Evolutionary conservation across 2,329 filamentous ascomycete species (phyloP).

Genomic region (Septoria petroselini): DNA sequence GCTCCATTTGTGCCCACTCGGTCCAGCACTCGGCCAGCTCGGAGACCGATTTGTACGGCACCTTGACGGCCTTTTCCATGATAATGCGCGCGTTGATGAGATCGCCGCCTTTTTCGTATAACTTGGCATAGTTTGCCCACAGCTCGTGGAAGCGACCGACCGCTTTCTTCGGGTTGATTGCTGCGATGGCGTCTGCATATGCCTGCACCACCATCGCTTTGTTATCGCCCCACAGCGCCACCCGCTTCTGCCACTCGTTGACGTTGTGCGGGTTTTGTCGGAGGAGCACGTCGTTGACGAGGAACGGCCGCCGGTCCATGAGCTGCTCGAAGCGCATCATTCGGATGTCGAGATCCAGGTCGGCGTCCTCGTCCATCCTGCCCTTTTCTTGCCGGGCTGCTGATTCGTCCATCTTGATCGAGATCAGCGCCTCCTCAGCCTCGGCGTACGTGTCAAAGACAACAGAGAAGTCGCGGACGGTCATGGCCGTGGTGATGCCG

Average conservation of each 20-base stretch:
- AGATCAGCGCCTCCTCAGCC: conserved; percentile 94
- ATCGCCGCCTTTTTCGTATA: conserved; percentile 88
- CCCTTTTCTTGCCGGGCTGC: conserved; percentile 76
- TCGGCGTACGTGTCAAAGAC: conserved; percentile 96
- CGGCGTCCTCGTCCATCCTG: conserved; percentile 73
- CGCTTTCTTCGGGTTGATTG: conserved; percentile 91
- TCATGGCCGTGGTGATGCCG: conserved; percentile 97
- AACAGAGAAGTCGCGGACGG: conserved; percentile 92
- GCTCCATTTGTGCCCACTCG: conserved; percentile 97
- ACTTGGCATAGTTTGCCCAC: conserved; percentile 95
- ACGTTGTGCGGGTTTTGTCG: conserved; percentile 97
- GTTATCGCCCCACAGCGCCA: conserved; percentile 94
- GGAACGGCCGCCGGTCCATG: conserved; percentile 93
- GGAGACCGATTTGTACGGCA: conserved; percentile 95
- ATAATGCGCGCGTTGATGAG: conserved; percentile 82
- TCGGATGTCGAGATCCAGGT: conserved; percentile 90
- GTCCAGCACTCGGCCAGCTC: conserved; percentile 98
- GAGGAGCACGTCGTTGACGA: conserved; percentile 91
- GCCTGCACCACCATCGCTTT: conserved; percentile 87
- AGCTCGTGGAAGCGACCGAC: conserved; percentile 90
- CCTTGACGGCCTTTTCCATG: conserved; percentile 96
- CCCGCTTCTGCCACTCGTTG: conserved; percentile 92
- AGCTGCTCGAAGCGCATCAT: conserved; percentile 98
- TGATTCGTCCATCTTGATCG: conserved; percentile 83
- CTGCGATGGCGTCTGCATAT: conserved; percentile 89